Evolutionary conservation across 257 asterid species (phyloP).

Genomic region (Penstemon newberryi): DNA sequence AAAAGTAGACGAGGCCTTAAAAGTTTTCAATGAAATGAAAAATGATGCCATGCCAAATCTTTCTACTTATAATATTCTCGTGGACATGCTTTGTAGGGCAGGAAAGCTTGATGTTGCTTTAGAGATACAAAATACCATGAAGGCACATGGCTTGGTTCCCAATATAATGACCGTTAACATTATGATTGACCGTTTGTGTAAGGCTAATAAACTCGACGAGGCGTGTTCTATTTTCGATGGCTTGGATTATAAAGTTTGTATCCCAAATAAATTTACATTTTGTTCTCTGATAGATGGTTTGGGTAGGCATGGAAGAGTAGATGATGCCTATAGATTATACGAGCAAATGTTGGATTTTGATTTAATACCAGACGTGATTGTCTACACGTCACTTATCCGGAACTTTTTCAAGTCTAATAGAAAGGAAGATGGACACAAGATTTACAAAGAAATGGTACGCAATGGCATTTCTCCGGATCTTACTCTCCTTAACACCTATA

Average conservation of each 20-base stretch:
- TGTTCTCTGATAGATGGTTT: conserved; percentile 90
- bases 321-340: conserved; percentile 80
- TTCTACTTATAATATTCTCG: conserved; percentile 73
- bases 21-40: conserved; percentile 71
- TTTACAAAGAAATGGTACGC: conserved; percentile 84
- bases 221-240: conserved; percentile 68
- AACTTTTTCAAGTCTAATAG: conserved; percentile 79
- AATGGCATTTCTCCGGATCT: conserved; percentile 63
- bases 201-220: conserved; percentile 77
- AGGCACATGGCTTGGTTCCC: conserved; percentile 64
- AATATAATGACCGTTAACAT: conserved; percentile 73
- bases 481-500: conserved; percentile 76
- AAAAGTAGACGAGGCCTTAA: conserved; percentile 70
- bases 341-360: conserved; percentile 79
- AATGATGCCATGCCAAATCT: conserved; percentile 88
- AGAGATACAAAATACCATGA: conserved; percentile 68
- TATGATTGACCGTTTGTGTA: conserved; percentile 90
- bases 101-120: conserved; percentile 68
- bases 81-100: conserved; percentile 80
- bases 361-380: conserved; percentile 61
- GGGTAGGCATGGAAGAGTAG: conserved; percentile 87
- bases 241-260: conserved; percentile 68
- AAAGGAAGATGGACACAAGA: conserved; percentile 86
- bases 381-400: conserved; percentile 80
- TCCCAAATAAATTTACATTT: conserved; percentile 69